A percentile compares a stretch with the other conserved stretches of the same genome.
These are phyloP conservation scores for Neurospora pannonica DNA, from an alignment of 495 filamentous ascomycete genomes.

Conservation along the genomic window DNA sequence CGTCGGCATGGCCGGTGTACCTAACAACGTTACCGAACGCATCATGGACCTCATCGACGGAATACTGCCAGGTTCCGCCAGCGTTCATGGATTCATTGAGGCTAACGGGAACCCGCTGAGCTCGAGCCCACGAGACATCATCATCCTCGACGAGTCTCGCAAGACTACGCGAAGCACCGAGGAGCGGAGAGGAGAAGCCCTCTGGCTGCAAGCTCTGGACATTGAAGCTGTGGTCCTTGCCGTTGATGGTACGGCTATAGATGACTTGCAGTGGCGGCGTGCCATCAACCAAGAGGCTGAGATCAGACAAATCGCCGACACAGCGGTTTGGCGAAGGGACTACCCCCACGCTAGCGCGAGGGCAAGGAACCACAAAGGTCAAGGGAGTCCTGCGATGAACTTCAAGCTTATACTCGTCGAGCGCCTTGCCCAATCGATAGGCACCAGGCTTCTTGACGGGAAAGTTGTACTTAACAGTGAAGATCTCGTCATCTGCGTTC, in stretches of 20 bases:
- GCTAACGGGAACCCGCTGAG: constrained; percentile 63
- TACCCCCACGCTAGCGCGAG: constrained; percentile 60
- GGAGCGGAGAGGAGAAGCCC: constrained; percentile 66
- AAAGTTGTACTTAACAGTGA: constrained; percentile 42
- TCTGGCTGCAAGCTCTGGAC: constrained; percentile 90
- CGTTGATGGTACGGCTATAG: constrained; percentile 77
- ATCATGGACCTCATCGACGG: constrained; percentile 84
- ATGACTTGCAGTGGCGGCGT: constrained; percentile 87
- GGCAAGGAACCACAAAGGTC: constrained; percentile 75
- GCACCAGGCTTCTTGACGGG: constrained; percentile 72
- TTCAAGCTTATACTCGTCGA: constrained; percentile 89
- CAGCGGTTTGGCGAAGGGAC: constrained; percentile 58
- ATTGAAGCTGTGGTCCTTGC: constrained; percentile 62
- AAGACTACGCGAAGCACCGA: constrained; percentile 43
- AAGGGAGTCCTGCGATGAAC: constrained; percentile 66
- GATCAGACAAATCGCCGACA: constrained; percentile 74
- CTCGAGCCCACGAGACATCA: constrained; percentile 70
- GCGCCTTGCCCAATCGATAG: constrained; percentile 72
- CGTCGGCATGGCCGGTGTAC: constrained; percentile 59
- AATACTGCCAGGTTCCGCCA: constrained; percentile 77
- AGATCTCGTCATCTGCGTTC: constrained; percentile 40
- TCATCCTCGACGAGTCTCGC: constrained; percentile 46
- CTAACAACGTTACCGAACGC: constrained; percentile 78
- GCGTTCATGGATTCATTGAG: constrained; percentile 78
- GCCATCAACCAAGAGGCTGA: constrained; percentile 72